Evolutionary conservation across 495 filamentous ascomycete species (phyloP), one percentile per base, ranked within the genome.

Genomic region (Neurospora sp.): DNA sequence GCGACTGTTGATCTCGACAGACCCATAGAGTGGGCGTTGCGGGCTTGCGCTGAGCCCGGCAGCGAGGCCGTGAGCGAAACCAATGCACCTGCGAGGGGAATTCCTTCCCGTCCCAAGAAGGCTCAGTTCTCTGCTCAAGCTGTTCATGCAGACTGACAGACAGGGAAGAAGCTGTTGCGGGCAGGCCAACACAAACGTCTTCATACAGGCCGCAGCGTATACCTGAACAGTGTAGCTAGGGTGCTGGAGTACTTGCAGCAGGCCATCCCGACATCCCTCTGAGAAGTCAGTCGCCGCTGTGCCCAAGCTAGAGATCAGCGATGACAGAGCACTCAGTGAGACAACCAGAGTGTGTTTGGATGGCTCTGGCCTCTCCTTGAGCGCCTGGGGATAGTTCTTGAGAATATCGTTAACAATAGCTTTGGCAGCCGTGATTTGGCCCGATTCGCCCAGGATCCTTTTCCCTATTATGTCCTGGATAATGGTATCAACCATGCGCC

Each of bases 201-300:
- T 93, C 70, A 98, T 81, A 76, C 93, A 96, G 75, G 90, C 88
- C 39, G 96, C 91, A 2, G 93, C 90, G 75, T 95, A 90, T 2
- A 98, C 88, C 79, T 98, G 96, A 8, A 99, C 94, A 8, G 94
- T 94, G 78, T 98, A 98, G 82, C 92, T 98, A 3, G 94, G 93
- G 78, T 99, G 96, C 75, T 97, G 92, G 4, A 98, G 84, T 12
- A 97, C 93, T 77, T 98, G 94, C 42, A 98, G 84, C 38, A 99
- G 85, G 12, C 91, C 93, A 79, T 98, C 96, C 35, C 94, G 88
- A 76, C 93, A 95, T 35, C 83, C 79, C 71, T 99, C 96, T 6
- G 92, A 91, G 76, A 96, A 87, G 61, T 82, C 84, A 70, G 87
- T 91, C 47, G 93, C 88, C 31, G 94, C 93, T 31, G 96, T 93